A percentile compares a stretch with the other conserved stretches of the same genome.
Evolutionary conservation across 768 basidiomycete species (phyloP).

Genomic region (Macrocybe gigantea): DNA sequence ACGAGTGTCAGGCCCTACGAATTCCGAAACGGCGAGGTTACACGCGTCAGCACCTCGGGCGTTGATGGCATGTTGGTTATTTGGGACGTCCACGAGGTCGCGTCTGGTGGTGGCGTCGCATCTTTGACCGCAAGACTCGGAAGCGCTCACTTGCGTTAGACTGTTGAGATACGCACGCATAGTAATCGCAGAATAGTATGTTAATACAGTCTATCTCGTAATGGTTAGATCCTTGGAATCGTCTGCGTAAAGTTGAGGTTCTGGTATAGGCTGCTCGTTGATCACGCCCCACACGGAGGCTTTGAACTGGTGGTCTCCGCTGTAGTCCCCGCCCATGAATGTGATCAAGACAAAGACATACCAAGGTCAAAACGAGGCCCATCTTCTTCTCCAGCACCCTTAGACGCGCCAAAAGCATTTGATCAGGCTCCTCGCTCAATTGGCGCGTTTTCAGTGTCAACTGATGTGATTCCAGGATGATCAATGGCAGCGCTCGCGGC

Average conservation of each 20-base stretch:
- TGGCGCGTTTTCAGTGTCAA: conserved; percentile 60
- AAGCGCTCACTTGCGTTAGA: conserved; percentile 37
- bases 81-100: conserved; percentile 73
- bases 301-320: conserved; percentile 62
- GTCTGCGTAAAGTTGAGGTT: conserved; percentile 14
- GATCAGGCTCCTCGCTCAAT: conserved; percentile 73
- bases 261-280: conserved; percentile 58
- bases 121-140: conserved; percentile 43
- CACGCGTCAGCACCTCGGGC: conserved; percentile 82
- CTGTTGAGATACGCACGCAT: neutral
- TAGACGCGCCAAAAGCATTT: conserved; percentile 67
- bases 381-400: conserved; percentile 88
- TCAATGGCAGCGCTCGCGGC: neutral
- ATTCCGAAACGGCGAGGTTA: conserved; percentile 48
- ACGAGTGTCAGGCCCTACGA: conserved; percentile 84
- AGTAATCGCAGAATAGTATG: neutral
- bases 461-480: conserved; percentile 26
- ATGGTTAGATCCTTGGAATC: conserved; percentile 22
- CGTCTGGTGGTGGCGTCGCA: conserved; percentile 15
- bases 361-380: conserved; percentile 90
- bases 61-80: conserved; percentile 92
- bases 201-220: conserved; percentile 12
- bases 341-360: conserved; percentile 26
- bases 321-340: no score
- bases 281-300: conserved; percentile 95